Evolutionary conservation across 2,329 filamentous ascomycete genomes (phyloP).

Genomic region (Penicillium sp.): DNA sequence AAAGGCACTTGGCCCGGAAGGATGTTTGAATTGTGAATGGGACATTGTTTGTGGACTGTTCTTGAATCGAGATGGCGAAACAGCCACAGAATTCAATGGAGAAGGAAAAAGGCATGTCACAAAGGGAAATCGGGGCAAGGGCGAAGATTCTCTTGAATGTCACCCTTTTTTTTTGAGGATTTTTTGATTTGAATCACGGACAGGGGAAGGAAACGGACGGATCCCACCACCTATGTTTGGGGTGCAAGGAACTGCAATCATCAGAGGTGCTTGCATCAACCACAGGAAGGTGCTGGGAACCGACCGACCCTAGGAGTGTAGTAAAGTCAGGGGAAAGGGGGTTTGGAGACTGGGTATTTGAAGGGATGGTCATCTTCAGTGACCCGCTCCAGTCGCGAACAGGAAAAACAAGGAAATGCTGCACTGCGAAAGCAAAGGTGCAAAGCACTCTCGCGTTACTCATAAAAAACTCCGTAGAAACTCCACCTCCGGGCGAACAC

Average conservation of each 20-base stretch:
- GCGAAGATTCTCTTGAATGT: not conserved
- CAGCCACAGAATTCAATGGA: constrained; percentile 7
- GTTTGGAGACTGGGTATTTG: constrained; percentile 2
- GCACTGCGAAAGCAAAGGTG: constrained; percentile 15
- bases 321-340: not conserved
- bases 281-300: not conserved
- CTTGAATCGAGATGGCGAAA: constrained; percentile 11
- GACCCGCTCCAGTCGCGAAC: constrained; percentile 2
- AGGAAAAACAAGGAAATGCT: constrained; percentile 17
- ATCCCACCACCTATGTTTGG: not conserved
- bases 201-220: not conserved
- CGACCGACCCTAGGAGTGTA: not conserved
- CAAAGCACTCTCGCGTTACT: constrained; percentile 7
- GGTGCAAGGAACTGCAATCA: not conserved
- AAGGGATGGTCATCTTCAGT: constrained; percentile 3
- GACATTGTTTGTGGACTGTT: constrained; percentile 19
- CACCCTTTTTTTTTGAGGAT: too few species aligned
- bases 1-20: not conserved
- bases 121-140: constrained; percentile 2
- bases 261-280: not conserved
- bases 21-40: constrained; percentile 4
- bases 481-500: constrained; percentile 9
- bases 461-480: constrained; percentile 12
- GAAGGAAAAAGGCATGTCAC: not conserved
- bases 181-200: not conserved